Evolutionary conservation across 495 filamentous ascomycete species (phyloP).

Genomic region (Neurospora sp.): DNA sequence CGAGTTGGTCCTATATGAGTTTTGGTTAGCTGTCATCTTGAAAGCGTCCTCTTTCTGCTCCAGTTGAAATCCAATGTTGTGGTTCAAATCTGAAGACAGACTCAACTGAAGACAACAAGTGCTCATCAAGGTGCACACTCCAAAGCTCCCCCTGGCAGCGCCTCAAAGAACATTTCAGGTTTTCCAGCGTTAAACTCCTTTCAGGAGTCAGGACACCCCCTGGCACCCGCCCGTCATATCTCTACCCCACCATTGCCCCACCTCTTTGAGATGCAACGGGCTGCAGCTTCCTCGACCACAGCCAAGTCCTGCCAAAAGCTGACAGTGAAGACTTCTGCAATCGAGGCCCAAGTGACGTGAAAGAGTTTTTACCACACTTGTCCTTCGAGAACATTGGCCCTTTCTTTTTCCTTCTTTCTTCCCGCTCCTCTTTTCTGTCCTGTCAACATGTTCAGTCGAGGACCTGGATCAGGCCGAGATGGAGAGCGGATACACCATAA

Average conservation of each 20-base stretch:
- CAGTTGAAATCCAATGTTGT: neutral
- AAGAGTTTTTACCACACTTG: neutral
- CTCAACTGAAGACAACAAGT: neutral
- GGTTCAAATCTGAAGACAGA: neutral
- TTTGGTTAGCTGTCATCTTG: neutral
- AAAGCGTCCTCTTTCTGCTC: neutral
- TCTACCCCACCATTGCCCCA: slow-evolving; percentile 5
- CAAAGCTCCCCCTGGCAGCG: neutral
- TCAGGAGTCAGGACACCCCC: neutral
- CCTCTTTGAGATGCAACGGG: neutral
- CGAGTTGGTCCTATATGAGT: neutral
- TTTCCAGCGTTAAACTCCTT: neutral
- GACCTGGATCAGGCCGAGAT: neutral
- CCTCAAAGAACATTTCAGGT: neutral
- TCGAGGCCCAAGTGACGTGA: slow-evolving; percentile 1
- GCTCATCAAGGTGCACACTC: neutral
- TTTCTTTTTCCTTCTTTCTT: neutral
- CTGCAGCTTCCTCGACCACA: neutral
- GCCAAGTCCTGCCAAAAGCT: neutral
- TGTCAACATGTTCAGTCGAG: neutral
- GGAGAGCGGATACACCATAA: neutral
- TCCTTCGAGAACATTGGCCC: neutral
- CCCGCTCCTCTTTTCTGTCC: neutral
- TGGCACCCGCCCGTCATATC: neutral
- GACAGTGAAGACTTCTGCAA: neutral